Conservation (phyloP, 768 basidiomycete genomes). For the Candolleomyces aberdarensis region DNA sequence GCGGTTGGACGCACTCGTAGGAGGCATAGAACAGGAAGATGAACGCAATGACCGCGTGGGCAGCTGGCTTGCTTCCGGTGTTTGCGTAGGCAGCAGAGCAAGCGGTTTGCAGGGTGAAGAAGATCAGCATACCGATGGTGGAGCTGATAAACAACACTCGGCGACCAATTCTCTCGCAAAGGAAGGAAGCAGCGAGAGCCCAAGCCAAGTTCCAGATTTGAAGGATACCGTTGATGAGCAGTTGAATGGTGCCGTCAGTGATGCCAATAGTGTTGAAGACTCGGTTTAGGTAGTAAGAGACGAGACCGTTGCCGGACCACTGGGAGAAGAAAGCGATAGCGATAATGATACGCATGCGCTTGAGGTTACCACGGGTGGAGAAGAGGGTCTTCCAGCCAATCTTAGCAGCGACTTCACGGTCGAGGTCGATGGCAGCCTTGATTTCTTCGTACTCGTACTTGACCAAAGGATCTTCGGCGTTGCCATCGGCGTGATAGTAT, state of each 20-base stretch:
- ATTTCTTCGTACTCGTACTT: conserved; percentile 79
- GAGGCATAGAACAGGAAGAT: conserved; percentile 81
- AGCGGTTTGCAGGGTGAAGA: conserved; percentile 67
- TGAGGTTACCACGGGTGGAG: conserved; percentile 65
- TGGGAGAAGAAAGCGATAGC: conserved; percentile 82
- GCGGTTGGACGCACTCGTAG: conserved; percentile 53
- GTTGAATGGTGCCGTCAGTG: conserved; percentile 55
- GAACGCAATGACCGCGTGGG: conserved; percentile 75
- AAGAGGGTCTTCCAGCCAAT: conserved; percentile 71
- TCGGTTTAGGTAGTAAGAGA: conserved; percentile 77
- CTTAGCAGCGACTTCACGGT: conserved; percentile 54
- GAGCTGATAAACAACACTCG: conserved; percentile 69
- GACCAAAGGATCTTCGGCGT: conserved; percentile 65
- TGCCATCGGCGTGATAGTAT: conserved; percentile 80
- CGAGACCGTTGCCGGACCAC: conserved; percentile 84
- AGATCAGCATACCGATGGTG: conserved; percentile 54
- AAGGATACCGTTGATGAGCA: conserved; percentile 83
- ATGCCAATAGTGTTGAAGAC: conserved; percentile 71
- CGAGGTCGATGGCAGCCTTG: conserved; percentile 70
- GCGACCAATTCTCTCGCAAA: conserved; percentile 65
- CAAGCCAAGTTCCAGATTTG: conserved; percentile 73
- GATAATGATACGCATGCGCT: conserved; percentile 73
- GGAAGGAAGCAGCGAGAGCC: conserved; percentile 28
- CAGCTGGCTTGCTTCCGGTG: conserved; percentile 38
- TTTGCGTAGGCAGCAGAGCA: conserved; percentile 58